These are phyloP conservation scores for Atkinsonella texensis DNA, from an alignment of 2,329 filamentous ascomycete genomes.

Conservation along the genomic window DNA sequence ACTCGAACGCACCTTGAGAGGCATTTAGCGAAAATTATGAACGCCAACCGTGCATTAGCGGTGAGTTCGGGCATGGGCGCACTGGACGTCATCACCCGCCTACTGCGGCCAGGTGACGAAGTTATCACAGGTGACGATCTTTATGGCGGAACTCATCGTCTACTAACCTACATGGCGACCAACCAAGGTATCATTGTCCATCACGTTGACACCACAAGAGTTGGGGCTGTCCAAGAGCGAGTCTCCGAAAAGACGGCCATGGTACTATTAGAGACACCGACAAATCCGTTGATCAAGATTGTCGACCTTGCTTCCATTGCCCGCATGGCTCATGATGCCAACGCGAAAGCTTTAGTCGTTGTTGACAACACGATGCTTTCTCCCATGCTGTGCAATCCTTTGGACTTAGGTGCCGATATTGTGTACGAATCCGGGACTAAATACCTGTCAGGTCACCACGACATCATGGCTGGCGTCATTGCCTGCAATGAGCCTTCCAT, in stretches of 20 bases:
- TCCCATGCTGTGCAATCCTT: constrained; percentile 82
- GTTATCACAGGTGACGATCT: constrained; percentile 95
- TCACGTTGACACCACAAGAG: constrained; percentile 85
- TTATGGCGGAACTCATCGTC: constrained; percentile 87
- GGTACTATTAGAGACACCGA: constrained; percentile 92
- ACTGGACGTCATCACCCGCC: constrained; percentile 85
- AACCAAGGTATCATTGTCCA: constrained; percentile 89
- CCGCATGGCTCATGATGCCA: constrained; percentile 61
- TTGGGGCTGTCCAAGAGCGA: constrained; percentile 55
- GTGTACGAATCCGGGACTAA: constrained; percentile 98
- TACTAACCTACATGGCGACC: constrained; percentile 81
- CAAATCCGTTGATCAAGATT: constrained; percentile 96
- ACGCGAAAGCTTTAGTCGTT: constrained; percentile 68
- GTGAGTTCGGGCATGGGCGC: constrained; percentile 97
- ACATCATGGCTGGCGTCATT: constrained; percentile 96
- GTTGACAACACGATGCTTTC: constrained; percentile 99
- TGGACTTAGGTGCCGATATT: constrained; percentile 89
- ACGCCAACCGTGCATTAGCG: constrained; percentile 76
- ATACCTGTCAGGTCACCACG: constrained; percentile 94
- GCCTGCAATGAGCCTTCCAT: constrained; percentile 74
- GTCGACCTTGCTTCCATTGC: constrained; percentile 82
- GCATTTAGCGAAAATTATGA: constrained; percentile 98
- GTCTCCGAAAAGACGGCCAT: constrained; percentile 77
- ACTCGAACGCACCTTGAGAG: constrained; percentile 92
- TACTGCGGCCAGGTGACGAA: constrained; percentile 86